Evolutionary conservation across 345 rosid genomes (phyloP).

Genomic region (Trapa bicornis): DNA sequence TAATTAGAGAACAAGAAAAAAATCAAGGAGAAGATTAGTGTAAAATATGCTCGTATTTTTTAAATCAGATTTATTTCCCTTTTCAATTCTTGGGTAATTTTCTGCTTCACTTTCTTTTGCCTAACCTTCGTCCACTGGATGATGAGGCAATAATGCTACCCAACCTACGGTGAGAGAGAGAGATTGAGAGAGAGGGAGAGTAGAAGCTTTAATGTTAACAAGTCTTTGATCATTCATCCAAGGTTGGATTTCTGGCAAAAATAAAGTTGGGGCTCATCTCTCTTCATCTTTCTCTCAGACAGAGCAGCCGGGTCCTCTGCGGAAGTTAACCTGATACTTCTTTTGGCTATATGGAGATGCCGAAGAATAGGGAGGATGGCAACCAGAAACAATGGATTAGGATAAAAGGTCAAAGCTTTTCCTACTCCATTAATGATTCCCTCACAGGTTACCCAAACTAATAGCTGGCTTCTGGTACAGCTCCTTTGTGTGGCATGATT

Average conservation of each 20-base stretch:
- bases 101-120: conserved; percentile 28
- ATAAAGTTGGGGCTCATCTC: not conserved
- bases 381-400: conserved; percentile 11
- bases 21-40: not conserved
- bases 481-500: conserved; percentile 36
- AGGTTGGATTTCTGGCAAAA: not conserved
- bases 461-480: conserved; percentile 29
- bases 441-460: conserved; percentile 26
- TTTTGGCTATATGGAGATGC: conserved; percentile 22
- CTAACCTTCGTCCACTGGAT: conserved; percentile 38
- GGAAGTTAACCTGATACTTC: conserved; percentile 28
- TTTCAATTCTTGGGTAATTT: conserved; percentile 1
- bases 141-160: conserved; percentile 71
- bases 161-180: conserved; percentile 17
- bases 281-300: not conserved
- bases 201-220: not conserved
- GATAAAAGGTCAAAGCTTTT: conserved; percentile 23
- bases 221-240: not conserved
- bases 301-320: conserved; percentile 4
- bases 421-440: conserved; percentile 43
- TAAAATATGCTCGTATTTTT: conserved; percentile 2
- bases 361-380: conserved; percentile 6
- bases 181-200: not conserved
- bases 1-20: not conserved
- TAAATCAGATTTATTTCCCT: conserved; percentile 10